These are phyloP conservation scores for Pochonia chlamydosporia DNA, from an alignment of 2,329 filamentous ascomycete genomes.

Conservation along the genomic window DNA sequence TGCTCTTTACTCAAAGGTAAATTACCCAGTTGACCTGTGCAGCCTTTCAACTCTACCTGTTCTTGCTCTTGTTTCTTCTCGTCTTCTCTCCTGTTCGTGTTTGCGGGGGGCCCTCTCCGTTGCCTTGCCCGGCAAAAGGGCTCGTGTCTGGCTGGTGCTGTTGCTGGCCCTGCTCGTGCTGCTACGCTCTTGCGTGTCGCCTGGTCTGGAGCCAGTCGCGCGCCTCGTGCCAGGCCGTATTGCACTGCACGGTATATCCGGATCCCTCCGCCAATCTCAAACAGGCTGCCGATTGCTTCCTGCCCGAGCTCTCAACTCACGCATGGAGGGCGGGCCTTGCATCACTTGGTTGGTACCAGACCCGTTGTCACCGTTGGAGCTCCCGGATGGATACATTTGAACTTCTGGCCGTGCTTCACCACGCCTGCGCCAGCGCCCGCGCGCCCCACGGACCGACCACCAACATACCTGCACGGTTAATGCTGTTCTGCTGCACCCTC, in stretches of 20 bases:
- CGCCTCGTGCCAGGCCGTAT: neutral
- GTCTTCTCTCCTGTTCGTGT: conserved; percentile 3
- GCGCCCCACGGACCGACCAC: conserved; percentile 16
- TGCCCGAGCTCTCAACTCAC: too few species aligned
- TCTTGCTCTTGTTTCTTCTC: neutral
- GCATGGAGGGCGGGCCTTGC: too few species aligned
- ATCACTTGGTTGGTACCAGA: too few species aligned
- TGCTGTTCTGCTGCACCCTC: conserved; percentile 37
- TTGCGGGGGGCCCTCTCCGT: conserved; percentile 7
- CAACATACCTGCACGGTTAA: conserved; percentile 46
- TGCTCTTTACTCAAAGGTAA: conserved; percentile 10
- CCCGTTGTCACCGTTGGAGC: too few species aligned
- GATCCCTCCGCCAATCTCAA: too few species aligned
- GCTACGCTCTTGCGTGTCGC: neutral
- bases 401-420: neutral
- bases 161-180: neutral
- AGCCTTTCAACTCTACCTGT: too few species aligned
- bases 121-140: conserved; percentile 2
- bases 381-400: neutral
- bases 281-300: too few species aligned
- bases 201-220: conserved; percentile 2
- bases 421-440: conserved; percentile 8
- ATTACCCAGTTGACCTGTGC: neutral
- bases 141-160: neutral
- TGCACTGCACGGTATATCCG: too few species aligned